Base-by-base conservation (phyloP, 1,284 basidiomycete genomes). In the Mrakiaceae sp. region DNA sequence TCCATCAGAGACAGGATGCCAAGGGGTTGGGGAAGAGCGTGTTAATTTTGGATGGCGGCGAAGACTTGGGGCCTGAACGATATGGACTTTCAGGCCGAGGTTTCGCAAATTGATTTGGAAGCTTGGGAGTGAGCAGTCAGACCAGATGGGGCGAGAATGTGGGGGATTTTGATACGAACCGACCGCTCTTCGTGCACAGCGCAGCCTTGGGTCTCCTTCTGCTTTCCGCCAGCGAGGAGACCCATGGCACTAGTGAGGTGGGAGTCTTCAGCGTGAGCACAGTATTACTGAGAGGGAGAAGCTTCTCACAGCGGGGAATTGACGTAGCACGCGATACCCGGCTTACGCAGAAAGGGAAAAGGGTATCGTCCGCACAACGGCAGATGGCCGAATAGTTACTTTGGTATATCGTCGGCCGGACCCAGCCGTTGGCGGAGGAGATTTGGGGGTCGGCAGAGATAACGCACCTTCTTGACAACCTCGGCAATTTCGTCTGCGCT, bases 371-470 rank as follows among this genome's bases (percentile, higher is more conserved):
- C 27, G 43, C 62, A 6, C 56, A 44, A 11, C 66, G 56, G 8
- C 50, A 60, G 10, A 67, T 54, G 48, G 59, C 42, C 39, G 51
- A 54, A 50, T 67, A 67, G 51, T 64, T 64, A 1, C 55, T 63
- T 62, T 67, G 66, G 58, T 67, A 67, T n/a, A 65, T 47, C 4
- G 63, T 53, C 3, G 66, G 66, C 4, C 52, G 58, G 40, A 59
- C 53, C 49, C 57, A 59, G 6, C 40, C 48, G 47, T 72, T 42
- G 11, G 57, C 16, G 3, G 67, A n/a, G 10, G 60, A 10, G 51
- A 61, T 11, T 49, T 61, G 60, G 39, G 14, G 6, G 27, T n/a
- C n/a, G n/a, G n/a, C n/a, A n/a, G n/a, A 27, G 27, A 27, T 27
- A 27, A 27, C 27, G 27, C 27, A 27, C 27, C 27, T 27, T 27